A percentile compares a stretch with the other conserved stretches of the same genome.
These are phyloP conservation scores for Carex cristatella DNA, from an alignment of 176 grass and related monocot species.

Conservation along the genomic window DNA sequence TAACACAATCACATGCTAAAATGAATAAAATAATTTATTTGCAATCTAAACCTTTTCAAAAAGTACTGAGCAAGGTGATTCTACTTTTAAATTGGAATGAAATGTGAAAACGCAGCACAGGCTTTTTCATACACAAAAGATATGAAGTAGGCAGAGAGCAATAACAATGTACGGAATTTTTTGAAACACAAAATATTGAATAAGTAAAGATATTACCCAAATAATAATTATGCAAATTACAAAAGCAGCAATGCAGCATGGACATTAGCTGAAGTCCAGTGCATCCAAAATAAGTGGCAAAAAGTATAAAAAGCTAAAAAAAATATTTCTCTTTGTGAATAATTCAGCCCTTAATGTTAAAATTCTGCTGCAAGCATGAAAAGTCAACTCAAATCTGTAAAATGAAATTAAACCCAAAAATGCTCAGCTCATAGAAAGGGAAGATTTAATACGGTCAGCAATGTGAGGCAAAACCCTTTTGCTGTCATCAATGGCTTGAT, in stretches of 20 bases:
- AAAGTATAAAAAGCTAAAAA: background rate
- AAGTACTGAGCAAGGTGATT: background rate
- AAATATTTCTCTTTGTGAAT: background rate
- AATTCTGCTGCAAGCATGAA: background rate
- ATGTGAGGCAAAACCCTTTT: conserved; percentile 63
- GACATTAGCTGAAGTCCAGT: background rate
- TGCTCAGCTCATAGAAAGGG: conserved; percentile 55
- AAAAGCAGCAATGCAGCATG: background rate
- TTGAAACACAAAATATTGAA: background rate
- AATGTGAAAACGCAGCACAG: background rate
- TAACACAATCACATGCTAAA: background rate
- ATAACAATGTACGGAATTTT: background rate
- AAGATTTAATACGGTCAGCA: conserved; percentile 56
- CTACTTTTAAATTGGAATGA: background rate
- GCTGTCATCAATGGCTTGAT: conserved; percentile 65
- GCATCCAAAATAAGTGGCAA: background rate
- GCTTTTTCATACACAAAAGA: background rate
- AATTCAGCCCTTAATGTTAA: background rate
- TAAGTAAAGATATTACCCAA: background rate
- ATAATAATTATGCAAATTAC: background rate
- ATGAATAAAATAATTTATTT: background rate
- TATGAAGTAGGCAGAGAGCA: background rate
- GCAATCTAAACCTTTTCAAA: background rate
- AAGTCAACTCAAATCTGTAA: background rate
- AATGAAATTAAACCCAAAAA: conserved; percentile 4